Base-by-base conservation (phyloP, 352 stramenopile genomes). In the Globisporangium abappressorium region DNA sequence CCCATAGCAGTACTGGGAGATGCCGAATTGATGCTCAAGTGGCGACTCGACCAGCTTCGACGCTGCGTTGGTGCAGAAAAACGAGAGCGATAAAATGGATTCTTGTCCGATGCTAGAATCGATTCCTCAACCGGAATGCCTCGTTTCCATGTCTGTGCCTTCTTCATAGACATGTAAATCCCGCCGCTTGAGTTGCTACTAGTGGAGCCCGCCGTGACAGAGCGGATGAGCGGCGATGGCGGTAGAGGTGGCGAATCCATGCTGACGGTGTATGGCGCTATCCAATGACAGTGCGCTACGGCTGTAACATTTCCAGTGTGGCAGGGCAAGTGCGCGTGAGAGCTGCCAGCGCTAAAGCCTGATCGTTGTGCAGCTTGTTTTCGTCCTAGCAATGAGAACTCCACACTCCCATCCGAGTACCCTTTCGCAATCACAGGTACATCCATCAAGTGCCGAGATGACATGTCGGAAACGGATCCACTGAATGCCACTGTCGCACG, bases 41-140 rank as follows among this genome's bases (percentile, higher is more conserved):
- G 68, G 1, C 73, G 77, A 43, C 69, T 83, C 4, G 70, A 77
- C 26, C 60, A 68, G 26, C 66, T 87, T 47, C 72, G 72, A 7
- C 78, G 72, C 24, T 78, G 62, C 22, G 66, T 60, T 20, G 73
- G 46, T 2, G 73, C 66, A 54, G 70, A 68, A 56, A 90, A 89
- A 6, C 82, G 68, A 34, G 82, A 79, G 9, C 73, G 75, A 66
- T 87, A 82, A 46, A 93, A 93, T 2, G 76, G 85, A 41, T 91
- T 93, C 62, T 78, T 82, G 26, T 86, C 73, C 2, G 74, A 82
- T 55, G 74, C 70, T n/a, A 91, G 68, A 41, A 64, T 74, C n/a
- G 73, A 76, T 22, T 80, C 72, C 9, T 75, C 73, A 18, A 70
- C 65, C 11, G 72, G 51, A 9, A 68, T 63, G 3, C 73, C 76